These are phyloP conservation scores for Apiospora kogelbergensis DNA, from an alignment of 2,329 filamentous ascomycete genomes.

Conservation along the genomic window DNA sequence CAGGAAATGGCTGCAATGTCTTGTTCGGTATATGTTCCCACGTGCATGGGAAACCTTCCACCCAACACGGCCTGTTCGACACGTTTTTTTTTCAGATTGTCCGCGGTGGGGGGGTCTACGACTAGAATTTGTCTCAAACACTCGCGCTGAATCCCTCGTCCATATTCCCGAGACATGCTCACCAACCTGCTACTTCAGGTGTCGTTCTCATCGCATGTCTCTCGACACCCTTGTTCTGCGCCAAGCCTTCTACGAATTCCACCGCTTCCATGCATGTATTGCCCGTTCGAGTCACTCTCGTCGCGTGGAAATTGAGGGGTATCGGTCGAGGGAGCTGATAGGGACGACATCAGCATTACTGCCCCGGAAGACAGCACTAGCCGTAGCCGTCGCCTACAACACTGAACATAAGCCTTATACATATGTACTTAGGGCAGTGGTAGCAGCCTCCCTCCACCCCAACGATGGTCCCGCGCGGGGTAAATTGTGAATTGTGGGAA, in stretches of 20 bases:
- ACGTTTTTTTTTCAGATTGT: background rate
- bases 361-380: background rate
- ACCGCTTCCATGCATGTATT: conserved; percentile 3
- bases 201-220: background rate
- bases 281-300: background rate
- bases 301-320: background rate
- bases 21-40: background rate
- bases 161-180: background rate
- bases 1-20: background rate
- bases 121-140: background rate
- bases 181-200: background rate
- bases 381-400: too few relatives aligned
- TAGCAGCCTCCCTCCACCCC: too few relatives aligned
- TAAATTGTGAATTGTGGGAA: background rate
- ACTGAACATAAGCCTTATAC: background rate
- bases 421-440: too few relatives aligned
- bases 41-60: background rate
- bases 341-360: background rate
- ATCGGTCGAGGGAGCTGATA: background rate
- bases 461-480: background rate
- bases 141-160: background rate
- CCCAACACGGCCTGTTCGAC: background rate
- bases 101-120: background rate
- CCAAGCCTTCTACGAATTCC: background rate
- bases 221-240: background rate